phyloP scores from a whole-genome alignment of 768 basidiomycete genomes.

The Filobasidium wieringae region DNA sequence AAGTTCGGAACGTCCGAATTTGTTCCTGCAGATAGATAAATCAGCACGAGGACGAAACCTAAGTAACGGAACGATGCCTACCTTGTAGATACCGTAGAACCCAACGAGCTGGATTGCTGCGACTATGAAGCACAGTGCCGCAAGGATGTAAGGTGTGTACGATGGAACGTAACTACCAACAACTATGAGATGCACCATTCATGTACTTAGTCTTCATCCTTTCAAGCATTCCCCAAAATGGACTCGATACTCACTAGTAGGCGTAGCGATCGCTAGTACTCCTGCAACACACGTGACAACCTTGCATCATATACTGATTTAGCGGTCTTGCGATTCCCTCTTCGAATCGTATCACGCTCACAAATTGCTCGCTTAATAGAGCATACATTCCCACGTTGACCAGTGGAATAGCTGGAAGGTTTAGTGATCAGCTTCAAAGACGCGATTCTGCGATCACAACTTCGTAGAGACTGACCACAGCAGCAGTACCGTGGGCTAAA shows the following conservation, averaged over 20 bases:
- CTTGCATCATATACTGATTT: conserved; percentile 15
- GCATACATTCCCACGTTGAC: conserved; percentile 82
- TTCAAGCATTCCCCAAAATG: too few relatives aligned
- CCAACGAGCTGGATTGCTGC: conserved; percentile 69
- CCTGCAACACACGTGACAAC: conserved; percentile 26
- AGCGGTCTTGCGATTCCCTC: too few relatives aligned
- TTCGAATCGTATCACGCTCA: too few relatives aligned
- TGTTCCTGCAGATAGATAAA: conserved; percentile 30
- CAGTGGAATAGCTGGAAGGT: conserved; percentile 58
- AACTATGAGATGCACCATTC: conserved; percentile 44
- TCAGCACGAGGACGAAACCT: background rate
- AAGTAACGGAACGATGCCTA: conserved; percentile 34
- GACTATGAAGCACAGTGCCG: conserved; percentile 60
- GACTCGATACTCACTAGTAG: conserved; percentile 11
- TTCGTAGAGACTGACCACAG: conserved; percentile 31
- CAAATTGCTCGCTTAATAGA: conserved; percentile 63
- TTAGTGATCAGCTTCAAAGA: conserved; percentile 1
- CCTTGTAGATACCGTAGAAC: conserved; percentile 69
- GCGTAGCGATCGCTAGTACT: conserved; percentile 28
- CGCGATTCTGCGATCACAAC: background rate
- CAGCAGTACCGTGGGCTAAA: conserved; percentile 70
- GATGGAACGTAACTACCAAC: conserved; percentile 76
- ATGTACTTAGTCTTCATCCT: too few relatives aligned
- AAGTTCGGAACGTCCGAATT: conserved; percentile 32
- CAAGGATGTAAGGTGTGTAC: conserved; percentile 63